These are phyloP conservation scores for Eimeria tenella DNA, from an alignment of 169 alveolate genomes.

Conservation along the genomic window DNA sequence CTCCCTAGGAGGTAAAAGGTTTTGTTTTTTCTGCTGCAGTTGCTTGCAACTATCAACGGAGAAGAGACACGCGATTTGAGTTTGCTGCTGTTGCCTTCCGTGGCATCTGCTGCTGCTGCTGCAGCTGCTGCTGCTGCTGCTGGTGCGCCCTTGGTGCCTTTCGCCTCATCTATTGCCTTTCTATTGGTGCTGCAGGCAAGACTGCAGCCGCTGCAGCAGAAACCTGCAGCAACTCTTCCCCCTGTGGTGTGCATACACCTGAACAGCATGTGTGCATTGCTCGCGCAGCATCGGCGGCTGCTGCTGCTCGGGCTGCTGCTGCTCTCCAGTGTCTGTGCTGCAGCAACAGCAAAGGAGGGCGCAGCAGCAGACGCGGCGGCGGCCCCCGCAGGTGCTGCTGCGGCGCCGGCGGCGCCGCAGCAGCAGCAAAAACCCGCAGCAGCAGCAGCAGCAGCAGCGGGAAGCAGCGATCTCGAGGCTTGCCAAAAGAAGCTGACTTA, in stretches of 20 bases:
- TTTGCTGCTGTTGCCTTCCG: conserved; percentile 12
- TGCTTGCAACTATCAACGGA: background rate
- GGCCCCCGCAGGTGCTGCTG: background rate
- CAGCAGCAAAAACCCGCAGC: conserved; percentile 13
- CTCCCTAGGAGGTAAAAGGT: too few relatives aligned
- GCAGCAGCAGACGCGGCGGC: background rate
- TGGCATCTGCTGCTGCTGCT: conserved; percentile 46
- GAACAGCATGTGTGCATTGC: background rate
- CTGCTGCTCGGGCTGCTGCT: conserved; percentile 23
- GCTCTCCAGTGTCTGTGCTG: background rate
- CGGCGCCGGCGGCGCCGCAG: conserved; percentile 7
- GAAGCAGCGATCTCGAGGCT: background rate
- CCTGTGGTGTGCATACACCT: conserved; percentile 14
- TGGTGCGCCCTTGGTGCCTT: background rate
- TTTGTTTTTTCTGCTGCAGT: too few relatives aligned
- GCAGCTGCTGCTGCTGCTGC: background rate
- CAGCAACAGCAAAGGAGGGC: background rate
- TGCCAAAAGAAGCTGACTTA: background rate
- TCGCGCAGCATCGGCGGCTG: conserved; percentile 37
- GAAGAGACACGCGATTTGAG: background rate
- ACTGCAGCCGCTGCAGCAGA: conserved; percentile 17
- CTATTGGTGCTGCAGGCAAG: background rate
- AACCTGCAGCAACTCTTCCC: background rate
- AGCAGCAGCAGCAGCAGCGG: conserved; percentile 37
- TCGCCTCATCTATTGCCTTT: background rate